Evolutionary conservation across 257 asterid genomes (phyloP), one percentile per base, ranked within the genome.

Genomic region (Avicennia marina): DNA sequence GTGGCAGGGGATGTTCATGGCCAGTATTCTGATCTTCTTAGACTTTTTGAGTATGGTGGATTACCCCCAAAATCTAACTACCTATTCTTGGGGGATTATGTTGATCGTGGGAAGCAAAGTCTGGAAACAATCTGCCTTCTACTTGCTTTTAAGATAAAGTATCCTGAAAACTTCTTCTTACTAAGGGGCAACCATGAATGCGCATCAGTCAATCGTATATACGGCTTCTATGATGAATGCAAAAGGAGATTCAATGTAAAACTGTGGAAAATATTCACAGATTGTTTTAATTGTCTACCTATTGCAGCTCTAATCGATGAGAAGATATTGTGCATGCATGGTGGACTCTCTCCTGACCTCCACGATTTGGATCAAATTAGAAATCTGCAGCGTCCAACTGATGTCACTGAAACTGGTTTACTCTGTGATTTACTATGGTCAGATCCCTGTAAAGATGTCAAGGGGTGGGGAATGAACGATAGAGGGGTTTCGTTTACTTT

Each of bases 271-370:
- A 59, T 78, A 25, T 84, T 84, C 75, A 81, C 94, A 15, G 88
- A 80, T 31, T 74, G 88, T 72, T 84, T 84, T 46, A 83, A 84
- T 72, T 84, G 89, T 71, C 73, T 84, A 58, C 94, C 94, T 18
- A 81, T 84, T 52, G 94, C 84, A 6, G 94, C 89, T 52, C 69
- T 84, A 57, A 55, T 81, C 22, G 94, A 84, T 40, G 89, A 84
- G 49, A 84, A 84, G 76, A 84, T 84, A 65, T 58, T 84, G 60
- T 84, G 94, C 71, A 84, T 84, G 94, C 94, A 84, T n/a, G 94
- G 94, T 8, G 94, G 94, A 18, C 94, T 84, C 62, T 84, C 94
- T 44, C 89, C 94, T 1, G 84, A 78, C 40, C 72, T 84, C 44
- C 69, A 72, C 57, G 75, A 76, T 76, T 66, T 84, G 53, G 75